A percentile compares a stretch with the other conserved stretches of the same genome.
Conservation (phyloP, 1,284 basidiomycete genomes). For the Puccinia novopanici region DNA sequence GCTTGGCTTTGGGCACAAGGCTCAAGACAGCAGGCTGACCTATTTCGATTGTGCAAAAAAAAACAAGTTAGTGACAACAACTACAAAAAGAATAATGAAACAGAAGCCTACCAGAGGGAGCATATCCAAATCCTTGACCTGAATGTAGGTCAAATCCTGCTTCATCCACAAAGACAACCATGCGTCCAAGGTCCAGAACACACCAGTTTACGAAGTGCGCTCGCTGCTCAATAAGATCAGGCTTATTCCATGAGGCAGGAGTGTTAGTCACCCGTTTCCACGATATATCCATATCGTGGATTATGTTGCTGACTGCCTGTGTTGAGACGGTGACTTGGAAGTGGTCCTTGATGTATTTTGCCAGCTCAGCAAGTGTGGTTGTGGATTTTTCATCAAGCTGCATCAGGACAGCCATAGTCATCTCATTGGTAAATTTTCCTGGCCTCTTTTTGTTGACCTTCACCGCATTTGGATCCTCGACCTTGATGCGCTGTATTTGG, state of each 20-base stretch:
- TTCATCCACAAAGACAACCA: no score
- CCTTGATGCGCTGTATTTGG: no score
- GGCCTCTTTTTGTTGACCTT: no score
- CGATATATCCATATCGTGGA: constrained; percentile 22
- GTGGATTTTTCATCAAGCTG: constrained; percentile 2
- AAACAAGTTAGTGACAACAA: neutral
- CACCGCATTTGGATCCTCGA: no score
- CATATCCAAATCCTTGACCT: no score
- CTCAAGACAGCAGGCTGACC: no score
- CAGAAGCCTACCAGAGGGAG: neutral
- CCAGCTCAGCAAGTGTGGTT: neutral
- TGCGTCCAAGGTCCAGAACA: constrained; percentile 2
- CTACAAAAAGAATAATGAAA: neutral
- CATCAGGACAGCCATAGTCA: no score
- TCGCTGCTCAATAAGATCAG: neutral
- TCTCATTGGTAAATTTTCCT: no score
- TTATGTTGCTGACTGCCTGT: neutral
- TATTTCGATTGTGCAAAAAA: no score
- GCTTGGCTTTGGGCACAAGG: constrained; percentile 15
- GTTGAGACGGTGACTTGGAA: no score
- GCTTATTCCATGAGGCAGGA: constrained; percentile 17
- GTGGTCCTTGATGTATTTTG: no score
- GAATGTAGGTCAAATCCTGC: constrained; percentile 4
- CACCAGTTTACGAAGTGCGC: neutral
- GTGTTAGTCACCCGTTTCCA: no score